phyloP scores from a whole-genome alignment of 768 basidiomycete genomes.

The Lepiota venenata region DNA sequence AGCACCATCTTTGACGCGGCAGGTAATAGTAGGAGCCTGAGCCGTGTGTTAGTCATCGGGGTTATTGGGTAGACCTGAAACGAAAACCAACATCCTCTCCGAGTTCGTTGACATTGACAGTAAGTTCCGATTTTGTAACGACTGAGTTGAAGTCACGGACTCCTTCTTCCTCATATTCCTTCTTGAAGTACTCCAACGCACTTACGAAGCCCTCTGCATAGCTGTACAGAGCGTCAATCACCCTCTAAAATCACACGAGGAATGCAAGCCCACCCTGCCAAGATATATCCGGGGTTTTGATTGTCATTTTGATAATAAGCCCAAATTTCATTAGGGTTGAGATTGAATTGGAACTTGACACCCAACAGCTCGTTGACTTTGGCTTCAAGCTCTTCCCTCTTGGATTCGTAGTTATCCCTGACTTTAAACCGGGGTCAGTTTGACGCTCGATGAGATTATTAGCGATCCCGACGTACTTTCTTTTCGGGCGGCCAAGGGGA shows the following conservation, averaged over 20 bases:
- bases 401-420: conserved; percentile 34
- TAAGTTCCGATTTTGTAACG: conserved; percentile 30
- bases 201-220: conserved; percentile 34
- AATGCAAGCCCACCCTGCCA: conserved; percentile 18
- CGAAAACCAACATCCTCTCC: conserved; percentile 22
- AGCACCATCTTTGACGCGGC: conserved; percentile 35
- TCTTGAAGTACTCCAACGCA: conserved; percentile 26
- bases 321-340: conserved; percentile 33
- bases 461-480: conserved; percentile 23
- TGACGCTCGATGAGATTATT: neutral
- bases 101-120: conserved; percentile 28
- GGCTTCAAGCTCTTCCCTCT: conserved; percentile 30
- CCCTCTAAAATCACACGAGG: neutral
- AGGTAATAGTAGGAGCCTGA: conserved; percentile 27
- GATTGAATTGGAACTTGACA: conserved; percentile 26
- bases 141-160: conserved; percentile 35
- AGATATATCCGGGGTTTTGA: conserved; percentile 13
- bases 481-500: conserved; percentile 34
- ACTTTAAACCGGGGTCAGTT: conserved; percentile 19
- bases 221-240: conserved; percentile 15
- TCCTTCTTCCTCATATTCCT: conserved; percentile 31
- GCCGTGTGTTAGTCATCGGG: neutral
- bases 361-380: conserved; percentile 27
- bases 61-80: neutral
- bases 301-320: conserved; percentile 26